Base-by-base conservation (phyloP, 805 yeast genomes). In the Hanseniaspora lachancei region DNA sequence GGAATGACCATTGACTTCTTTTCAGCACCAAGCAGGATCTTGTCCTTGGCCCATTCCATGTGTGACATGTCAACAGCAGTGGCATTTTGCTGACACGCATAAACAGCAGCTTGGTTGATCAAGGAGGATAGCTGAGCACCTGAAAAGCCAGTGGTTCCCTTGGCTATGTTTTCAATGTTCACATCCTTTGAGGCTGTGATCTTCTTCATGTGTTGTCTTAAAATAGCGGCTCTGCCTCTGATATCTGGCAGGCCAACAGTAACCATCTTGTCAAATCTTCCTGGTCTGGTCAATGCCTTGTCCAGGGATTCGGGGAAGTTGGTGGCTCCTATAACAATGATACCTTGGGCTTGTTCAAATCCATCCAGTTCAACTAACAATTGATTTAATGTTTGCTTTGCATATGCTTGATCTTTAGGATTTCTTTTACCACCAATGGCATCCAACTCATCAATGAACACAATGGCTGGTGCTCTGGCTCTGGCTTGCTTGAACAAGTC, bases 21-120 rank as follows among this genome's bases (percentile, higher is more conserved):
- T 63, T 95, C 99, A 39, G 97, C 97, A 54, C 99, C 99, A 86
- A 93, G 82, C 66, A 95, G 74, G 57, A 95, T 93, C 72, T 93
- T 93, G 71, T 93, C 99, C 70, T 93, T 93, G 44, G 99, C 98
- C 98, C 98, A 93, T 70, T 93, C 99, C 60, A 93, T 81, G 70
- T 93, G 97, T 47, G 70, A 68, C 95, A 88, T 86, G 65, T 83
- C 87, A 29, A 93, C 98, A 24, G 89, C 77, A 39, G 88, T 78
- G 0, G 97, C 97, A 61, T 86, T 84, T 64, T 84, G 80, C 66
- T 89, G 96, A 32, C 97, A 88, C 0, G 98, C 99, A 66, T 85
- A 84, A 48, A 93, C 89, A 3, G 99, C 99, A 16, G 99, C 99
- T 70, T 93, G 97, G 71, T 93, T 93, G 42, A 93, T 97, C 60